Base-by-base conservation (phyloP, 805 yeast species). In the Clavispora fructus region DNA sequence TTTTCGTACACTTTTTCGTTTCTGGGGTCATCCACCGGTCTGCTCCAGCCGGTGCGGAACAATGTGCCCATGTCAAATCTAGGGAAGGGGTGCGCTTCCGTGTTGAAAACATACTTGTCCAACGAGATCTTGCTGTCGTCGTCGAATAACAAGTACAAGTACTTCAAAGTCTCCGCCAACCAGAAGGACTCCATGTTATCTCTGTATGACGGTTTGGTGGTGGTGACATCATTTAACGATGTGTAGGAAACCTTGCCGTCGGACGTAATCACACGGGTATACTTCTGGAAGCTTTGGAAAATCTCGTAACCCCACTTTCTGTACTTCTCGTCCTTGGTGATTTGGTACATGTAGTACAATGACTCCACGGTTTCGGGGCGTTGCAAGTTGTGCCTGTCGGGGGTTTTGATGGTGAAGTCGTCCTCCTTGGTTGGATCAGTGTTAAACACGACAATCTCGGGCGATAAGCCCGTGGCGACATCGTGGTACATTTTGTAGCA, bases 21-120 rank as follows among this genome's bases (percentile, higher is more conserved):
- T 46, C 61, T 50, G 32, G 51, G 47, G 42, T 59, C 64, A 37
- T 51, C 58, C n/a, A 47, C 42, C 37, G 56, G 54, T 48, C 83
- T 73, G 35, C 58, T 56, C 87, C 88, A 84, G 0, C 86, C 87
- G 3, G 89, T 83, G 40, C 68, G 69, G 58, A 83, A 80, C 45
- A 61, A 54, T 9, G 77, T 71, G 25, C 66, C 69, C 69, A 74
- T 64, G 25, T 75, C 77, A 48, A 88, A 78, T 35, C 70, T 74
- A n/a, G 97, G 97, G 65, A 90, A 79, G 32, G 96, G 94, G 62
- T 90, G 97, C 0, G 95, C 97, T 61, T 90, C 97, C 1, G 97
- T 89, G 67, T 88, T 91, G 73, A 87, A 88, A 6, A 91, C 89
- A 44, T 82, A 77, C 47, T 82, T 67, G 40, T 78, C 79, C 54